phyloP scores from a whole-genome alignment of 2,329 filamentous ascomycete genomes.

The Rugonectria rugulosa region DNA sequence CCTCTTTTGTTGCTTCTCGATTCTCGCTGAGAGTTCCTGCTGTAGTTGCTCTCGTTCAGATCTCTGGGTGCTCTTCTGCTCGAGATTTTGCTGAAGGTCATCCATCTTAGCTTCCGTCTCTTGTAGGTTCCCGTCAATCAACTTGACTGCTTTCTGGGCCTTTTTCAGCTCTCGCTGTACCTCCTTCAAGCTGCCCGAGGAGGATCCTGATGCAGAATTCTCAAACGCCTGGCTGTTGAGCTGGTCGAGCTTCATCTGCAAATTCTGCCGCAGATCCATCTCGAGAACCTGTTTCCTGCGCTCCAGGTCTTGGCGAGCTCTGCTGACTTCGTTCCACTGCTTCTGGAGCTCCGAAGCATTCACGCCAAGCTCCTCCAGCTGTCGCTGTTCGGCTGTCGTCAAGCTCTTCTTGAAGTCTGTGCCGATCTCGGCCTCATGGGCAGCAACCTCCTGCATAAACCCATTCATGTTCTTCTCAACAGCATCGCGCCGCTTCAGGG shows the following conservation, averaged over 20 bases:
- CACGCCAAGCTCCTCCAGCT: conserved; percentile 74
- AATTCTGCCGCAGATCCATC: conserved; percentile 85
- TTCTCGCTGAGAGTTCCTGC: conserved; percentile 77
- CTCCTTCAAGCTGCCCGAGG: conserved; percentile 74
- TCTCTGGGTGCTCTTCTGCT: conserved; percentile 62
- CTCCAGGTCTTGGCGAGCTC: conserved; percentile 78
- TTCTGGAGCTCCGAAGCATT: conserved; percentile 77
- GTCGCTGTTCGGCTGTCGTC: conserved; percentile 80
- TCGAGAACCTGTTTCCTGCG: conserved; percentile 84
- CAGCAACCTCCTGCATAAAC: conserved; percentile 76
- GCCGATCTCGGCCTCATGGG: conserved; percentile 80
- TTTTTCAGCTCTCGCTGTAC: conserved; percentile 83
- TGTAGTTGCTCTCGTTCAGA: conserved; percentile 74
- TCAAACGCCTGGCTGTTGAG: conserved; percentile 81
- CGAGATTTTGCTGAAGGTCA: conserved; percentile 56
- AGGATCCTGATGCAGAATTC: conserved; percentile 64
- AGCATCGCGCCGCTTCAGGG: conserved; percentile 68
- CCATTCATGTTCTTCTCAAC: conserved; percentile 79
- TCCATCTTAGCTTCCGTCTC: conserved; percentile 79
- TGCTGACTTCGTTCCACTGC: conserved; percentile 78
- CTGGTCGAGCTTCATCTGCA: conserved; percentile 87
- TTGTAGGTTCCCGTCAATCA: conserved; percentile 72
- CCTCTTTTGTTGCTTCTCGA: conserved; percentile 85
- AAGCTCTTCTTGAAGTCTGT: conserved; percentile 94
- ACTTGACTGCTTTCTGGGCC: conserved; percentile 71